Evolutionary conservation across 2,329 filamentous ascomycete species (phyloP), one percentile per base, ranked within the genome.

Genomic region (Emergomyces pasteurianus): DNA sequence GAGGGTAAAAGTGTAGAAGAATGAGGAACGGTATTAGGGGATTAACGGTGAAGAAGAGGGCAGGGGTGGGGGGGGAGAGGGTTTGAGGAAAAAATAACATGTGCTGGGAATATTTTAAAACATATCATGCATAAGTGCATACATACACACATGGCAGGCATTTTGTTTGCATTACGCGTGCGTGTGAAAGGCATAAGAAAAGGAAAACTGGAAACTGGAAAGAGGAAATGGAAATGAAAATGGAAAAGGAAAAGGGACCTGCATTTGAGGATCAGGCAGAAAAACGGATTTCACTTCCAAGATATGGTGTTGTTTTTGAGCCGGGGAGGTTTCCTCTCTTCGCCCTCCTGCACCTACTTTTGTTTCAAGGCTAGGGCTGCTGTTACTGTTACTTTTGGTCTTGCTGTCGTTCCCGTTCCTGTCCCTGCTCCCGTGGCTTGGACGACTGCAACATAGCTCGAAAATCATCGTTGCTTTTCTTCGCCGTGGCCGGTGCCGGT

Each of bases 401-500:
- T 34, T 52, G 28, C 26, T 10, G 14, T 16, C 9, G 23, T 16
- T 8, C 50, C 31, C 38, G 28, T 14, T n/a, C 34, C 43, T 60
- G 38, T 21, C 36, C 34, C 21, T 63, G 40, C 40, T 53, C 58
- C 58, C 66, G 71, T 63, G 70, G 62, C 67, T 67, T 65, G 62
- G 62, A 57, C 65, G 70, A 66, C 65, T 74, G 62, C 55, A 84
- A 74, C 78, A 83, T 78, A 38, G 76, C 76, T 60, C 80, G 78
- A 69, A 85, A 85, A 67, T 84, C 81, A 58, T 77, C 77, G 67
- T 85, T 84, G 66, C 79, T 83, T 73, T 82, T 85, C 68, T 58
- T 67, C 67, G 28, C 26, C 18, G 16, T 28, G 7, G 5, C 52
- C 10, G 52, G 4, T 7, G 21, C 18, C 18, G 7, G n/a, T n/a